Conservation (phyloP, 805 yeast species). For the Yarrowia sp. region DNA sequence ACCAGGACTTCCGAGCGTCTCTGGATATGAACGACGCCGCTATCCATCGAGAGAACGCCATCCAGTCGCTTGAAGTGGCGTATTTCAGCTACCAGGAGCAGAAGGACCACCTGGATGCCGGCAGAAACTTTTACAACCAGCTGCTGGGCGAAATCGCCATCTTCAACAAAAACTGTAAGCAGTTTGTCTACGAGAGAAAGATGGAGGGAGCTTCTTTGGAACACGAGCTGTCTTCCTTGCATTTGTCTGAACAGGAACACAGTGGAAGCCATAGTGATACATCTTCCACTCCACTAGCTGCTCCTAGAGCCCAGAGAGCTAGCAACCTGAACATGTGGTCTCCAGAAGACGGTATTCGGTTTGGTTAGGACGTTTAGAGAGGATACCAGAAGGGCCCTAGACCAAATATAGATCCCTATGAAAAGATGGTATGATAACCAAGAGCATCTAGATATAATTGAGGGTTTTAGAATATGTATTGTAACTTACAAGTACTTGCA, state of each 20-base stretch:
- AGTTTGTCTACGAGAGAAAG: conserved; percentile 59
- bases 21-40: conserved; percentile 48
- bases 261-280: not conserved
- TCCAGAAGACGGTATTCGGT: conserved; percentile 20
- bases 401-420: too few species aligned
- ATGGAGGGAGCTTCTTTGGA: conserved; percentile 63
- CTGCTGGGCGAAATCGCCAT: conserved; percentile 57
- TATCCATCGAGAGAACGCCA: conserved; percentile 55
- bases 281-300: conserved; percentile 4
- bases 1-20: conserved; percentile 42
- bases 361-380: not conserved
- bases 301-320: conserved; percentile 24
- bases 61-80: conserved; percentile 61
- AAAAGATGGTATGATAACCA: too few species aligned
- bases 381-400: too few species aligned
- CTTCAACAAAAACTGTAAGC: conserved; percentile 59
- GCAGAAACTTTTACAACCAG: conserved; percentile 72
- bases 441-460: too few species aligned
- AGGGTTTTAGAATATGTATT: too few species aligned
- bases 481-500: too few species aligned
- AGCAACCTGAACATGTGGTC: conserved; percentile 16
- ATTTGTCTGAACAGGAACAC: conserved; percentile 1
- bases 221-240: conserved; percentile 15
- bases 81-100: conserved; percentile 63
- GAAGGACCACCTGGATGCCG: conserved; percentile 67